Evolutionary conservation across 176 grass and related monocot species (phyloP), one percentile per base, ranked within the genome.

Genomic region (Carex kokanica): DNA sequence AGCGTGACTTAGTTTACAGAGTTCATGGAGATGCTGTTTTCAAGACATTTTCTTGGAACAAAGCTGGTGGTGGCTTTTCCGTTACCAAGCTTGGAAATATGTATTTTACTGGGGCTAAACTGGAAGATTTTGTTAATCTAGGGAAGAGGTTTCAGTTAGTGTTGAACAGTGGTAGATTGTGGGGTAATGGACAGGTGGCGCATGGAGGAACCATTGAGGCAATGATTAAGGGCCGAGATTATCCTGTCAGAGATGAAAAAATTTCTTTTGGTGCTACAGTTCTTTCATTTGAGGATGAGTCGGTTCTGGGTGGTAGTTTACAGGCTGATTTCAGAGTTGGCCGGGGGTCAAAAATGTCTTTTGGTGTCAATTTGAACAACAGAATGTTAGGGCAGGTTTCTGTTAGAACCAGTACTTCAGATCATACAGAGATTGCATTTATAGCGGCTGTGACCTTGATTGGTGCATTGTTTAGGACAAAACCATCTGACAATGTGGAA

Each of bases 161-260:
- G 23, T 12, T 86, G 62, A 93, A 98, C 6, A 53, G 86, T 0
- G 90, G 95, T 55, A 89, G 86, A 80, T 93, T 95, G 86, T 51
- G 81, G 81, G 90, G 91, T 5, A 78, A 90, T 66, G 91, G 95
- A 23, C 95, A 90, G 64, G 89, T 89, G 49, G 92, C 92, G 23
- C 67, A 91, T 82, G 95, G 92, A 81, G 90, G 90, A 29, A 79
- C 87, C 60, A 80, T 98, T 34, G 84, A 93, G 88, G 91, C 90
- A 10, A 91, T 86, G 2, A 60, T 91, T 47, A 88, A 72, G 82
- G 95, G 90, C 5, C 92, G 87, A 91, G 90, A 98, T 88, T 91
- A 90, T 81, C 92, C 92, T 81, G 91, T 91, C 56, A 95, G 89
- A 79, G 90, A 98, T 86, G 91, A 93, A 36, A 90, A 86, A 81